Evolutionary conservation across 2,329 filamentous ascomycete species (phyloP).

Genomic region (Cryphonectria nitschkei): DNA sequence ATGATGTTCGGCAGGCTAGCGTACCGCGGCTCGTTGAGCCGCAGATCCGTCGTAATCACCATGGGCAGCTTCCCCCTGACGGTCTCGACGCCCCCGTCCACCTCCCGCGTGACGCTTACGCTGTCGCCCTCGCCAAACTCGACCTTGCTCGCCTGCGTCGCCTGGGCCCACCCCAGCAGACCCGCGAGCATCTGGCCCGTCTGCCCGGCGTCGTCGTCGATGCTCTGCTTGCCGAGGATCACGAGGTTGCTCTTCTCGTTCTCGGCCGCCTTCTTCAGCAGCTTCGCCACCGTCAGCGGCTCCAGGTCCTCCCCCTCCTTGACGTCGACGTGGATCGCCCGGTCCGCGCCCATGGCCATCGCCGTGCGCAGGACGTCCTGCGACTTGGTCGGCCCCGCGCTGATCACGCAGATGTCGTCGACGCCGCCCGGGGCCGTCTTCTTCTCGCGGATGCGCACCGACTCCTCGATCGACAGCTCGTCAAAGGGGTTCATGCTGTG

Average conservation of each 20-base stretch:
- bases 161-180: constrained; percentile 88
- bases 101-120: constrained; percentile 84
- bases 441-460: constrained; percentile 90
- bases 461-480: constrained; percentile 96
- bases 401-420: constrained; percentile 88
- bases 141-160: constrained; percentile 88
- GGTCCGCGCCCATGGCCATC: constrained; percentile 98
- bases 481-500: constrained; percentile 99
- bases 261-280: constrained; percentile 78
- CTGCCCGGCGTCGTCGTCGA: constrained; percentile 94
- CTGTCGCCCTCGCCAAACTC: constrained; percentile 71
- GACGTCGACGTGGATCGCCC: constrained; percentile 83
- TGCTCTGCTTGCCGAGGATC: constrained; percentile 95
- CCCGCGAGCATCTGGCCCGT: constrained; percentile 98
- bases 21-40: constrained; percentile 93
- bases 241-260: constrained; percentile 89
- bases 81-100: constrained; percentile 94
- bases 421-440: constrained; percentile 73
- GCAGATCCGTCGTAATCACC: constrained; percentile 92
- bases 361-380: constrained; percentile 90
- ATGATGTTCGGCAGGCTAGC: constrained; percentile 97
- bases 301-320: constrained; percentile 78
- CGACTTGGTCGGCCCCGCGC: constrained; percentile 84
- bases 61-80: constrained; percentile 83
- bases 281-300: constrained; percentile 89